Conservation (phyloP, 1,139 yeast species). For the Protomyces macrosporus region DNA sequence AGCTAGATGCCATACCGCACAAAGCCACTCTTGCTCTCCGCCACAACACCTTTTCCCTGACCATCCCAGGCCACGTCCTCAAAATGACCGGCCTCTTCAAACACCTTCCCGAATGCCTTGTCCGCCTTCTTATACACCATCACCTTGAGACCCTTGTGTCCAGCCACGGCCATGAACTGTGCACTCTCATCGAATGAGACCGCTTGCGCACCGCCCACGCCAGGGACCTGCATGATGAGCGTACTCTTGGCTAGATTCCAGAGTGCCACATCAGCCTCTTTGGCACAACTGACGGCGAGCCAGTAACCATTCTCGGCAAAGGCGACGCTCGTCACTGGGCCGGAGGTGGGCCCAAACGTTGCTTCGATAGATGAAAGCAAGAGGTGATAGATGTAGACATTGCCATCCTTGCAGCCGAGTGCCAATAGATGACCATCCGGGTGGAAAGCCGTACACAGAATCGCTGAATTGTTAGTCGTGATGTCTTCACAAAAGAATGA, state of each 20-base stretch:
- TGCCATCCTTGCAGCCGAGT: conserved; percentile 44
- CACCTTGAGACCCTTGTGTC: conserved; percentile 18
- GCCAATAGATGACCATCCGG: conserved; percentile 63
- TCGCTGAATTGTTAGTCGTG: not conserved
- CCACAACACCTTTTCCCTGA: conserved; percentile 6
- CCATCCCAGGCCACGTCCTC: conserved; percentile 19
- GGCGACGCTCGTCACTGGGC: conserved; percentile 42
- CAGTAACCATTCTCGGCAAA: conserved; percentile 72
- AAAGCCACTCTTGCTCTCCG: conserved; percentile 4
- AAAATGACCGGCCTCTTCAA: conserved; percentile 1
- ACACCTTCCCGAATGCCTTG: conserved; percentile 22
- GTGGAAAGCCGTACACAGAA: conserved; percentile 47
- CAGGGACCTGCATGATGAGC: conserved; percentile 34
- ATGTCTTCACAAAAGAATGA: not conserved
- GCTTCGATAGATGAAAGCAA: conserved; percentile 44
- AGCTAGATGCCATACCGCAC: not conserved
- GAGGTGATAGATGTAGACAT: conserved; percentile 46
- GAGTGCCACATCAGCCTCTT: conserved; percentile 27
- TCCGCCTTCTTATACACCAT: conserved; percentile 22
- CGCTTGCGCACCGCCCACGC: conserved; percentile 31
- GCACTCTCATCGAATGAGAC: conserved; percentile 47
- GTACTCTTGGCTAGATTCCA: conserved; percentile 35
- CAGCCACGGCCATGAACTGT: conserved; percentile 37
- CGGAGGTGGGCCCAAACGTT: conserved; percentile 37
- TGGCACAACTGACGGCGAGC: conserved; percentile 43